These are phyloP conservation scores for Pneumocystis oryctolagi DNA, from an alignment of 1,139 yeast genomes.

Conservation along the genomic window DNA sequence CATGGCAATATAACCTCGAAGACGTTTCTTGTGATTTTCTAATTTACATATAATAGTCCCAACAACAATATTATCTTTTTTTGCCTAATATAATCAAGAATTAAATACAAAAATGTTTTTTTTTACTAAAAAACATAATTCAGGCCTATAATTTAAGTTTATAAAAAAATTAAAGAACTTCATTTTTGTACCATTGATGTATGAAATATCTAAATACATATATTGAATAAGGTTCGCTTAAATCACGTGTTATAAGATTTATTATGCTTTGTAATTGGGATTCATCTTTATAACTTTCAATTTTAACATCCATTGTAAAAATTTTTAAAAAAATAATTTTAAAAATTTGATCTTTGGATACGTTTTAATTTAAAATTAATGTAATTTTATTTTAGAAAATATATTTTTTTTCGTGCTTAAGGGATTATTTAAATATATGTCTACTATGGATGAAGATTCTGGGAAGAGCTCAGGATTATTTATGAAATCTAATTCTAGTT, in stretches of 20 bases:
- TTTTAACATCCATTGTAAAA: neutral
- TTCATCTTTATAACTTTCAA: slow-evolving; percentile 10
- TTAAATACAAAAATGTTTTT: slow-evolving; percentile 13
- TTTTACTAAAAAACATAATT: slow-evolving; percentile 33
- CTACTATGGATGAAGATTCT: neutral
- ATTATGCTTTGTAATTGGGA: slow-evolving; percentile 17
- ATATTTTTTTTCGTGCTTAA: neutral
- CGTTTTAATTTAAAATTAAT: neutral
- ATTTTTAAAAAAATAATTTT: neutral
- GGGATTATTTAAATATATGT: neutral
- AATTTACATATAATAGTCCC: slow-evolving; percentile 79
- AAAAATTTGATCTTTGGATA: neutral
- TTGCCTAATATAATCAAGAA: slow-evolving; percentile 15
- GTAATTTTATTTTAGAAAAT: neutral
- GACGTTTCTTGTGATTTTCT: slow-evolving; percentile 58
- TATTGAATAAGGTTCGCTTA: slow-evolving; percentile 60
- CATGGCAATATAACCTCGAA: slow-evolving; percentile 95
- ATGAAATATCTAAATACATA: slow-evolving; percentile 57
- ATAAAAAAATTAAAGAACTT: neutral
- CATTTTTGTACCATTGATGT: slow-evolving; percentile 35
- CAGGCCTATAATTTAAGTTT: slow-evolving; percentile 26
- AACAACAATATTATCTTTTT: slow-evolving; percentile 28
- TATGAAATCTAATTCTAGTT: neutral
- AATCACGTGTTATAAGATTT: slow-evolving; percentile 36
- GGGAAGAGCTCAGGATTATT: neutral